Evolutionary conservation across 192 early-diverging fungal species (phyloP), one percentile per base, ranked within the genome.

Genomic region (Thamnidium elegans): DNA sequence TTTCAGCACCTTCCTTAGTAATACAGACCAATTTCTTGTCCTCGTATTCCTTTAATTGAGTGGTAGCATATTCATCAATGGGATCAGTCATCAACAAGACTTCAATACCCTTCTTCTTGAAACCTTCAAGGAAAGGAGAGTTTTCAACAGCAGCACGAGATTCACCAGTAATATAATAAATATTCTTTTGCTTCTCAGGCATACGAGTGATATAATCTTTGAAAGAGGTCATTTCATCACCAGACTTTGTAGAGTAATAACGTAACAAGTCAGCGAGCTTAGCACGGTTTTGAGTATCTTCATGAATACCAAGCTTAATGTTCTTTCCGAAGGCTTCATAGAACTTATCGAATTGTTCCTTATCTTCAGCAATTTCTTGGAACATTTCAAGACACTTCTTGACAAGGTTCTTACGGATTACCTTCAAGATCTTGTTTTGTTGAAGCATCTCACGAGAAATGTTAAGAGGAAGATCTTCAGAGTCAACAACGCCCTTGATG

Each of bases 191-290:
- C 89, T 94, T 95, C 87, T 97, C 95, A 77, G 92, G 91, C 97
- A 99, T 99, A 80, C 97, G 97, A 65, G 92, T 96, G 67, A 98
- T 86, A 78, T 99, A 99, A 87, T 99, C 97, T 89, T 98, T 96
- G 76, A 99, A 83, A 59, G 96, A 97, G 69, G 93, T 96, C 81
- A 90, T 80, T 81, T 98, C 94, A 72, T 98, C 94, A 51, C 86
- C 87, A 73, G 96, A 98, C 86, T 96, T 96, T 86, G 96, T 97
- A 69, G 95, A 96, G 94, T 91, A 78, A 89, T 88, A 99, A 70
- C 96, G 92, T 71, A 99, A 90, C 66, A 98, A 85, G 61, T 98
- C 94, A 75, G 96, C 86, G 68, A 98, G 89, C 88, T 98, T 97
- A 79, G 70, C 81, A 72, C 93, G 92, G 90, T 99, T 97, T 75